A percentile compares a stretch with the other conserved stretches of the same genome.
Evolutionary conservation across 176 grass and related monocot genomes (phyloP).

Genomic region (Avena atlantica): DNA sequence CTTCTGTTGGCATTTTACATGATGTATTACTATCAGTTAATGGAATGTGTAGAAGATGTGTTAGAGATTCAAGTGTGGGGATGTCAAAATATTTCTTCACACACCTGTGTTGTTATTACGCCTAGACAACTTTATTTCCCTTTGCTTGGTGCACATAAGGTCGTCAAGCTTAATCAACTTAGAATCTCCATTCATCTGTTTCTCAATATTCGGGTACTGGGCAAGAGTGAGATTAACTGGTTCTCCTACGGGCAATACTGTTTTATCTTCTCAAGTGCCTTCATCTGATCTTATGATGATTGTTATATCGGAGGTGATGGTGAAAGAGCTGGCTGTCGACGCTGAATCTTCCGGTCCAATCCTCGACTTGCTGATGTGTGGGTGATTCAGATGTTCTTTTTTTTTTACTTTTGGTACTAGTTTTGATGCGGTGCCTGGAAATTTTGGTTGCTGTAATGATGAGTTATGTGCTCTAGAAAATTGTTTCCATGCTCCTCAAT

Average conservation of each 20-base stretch:
- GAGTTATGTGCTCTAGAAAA: no score
- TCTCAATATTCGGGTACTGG: background rate
- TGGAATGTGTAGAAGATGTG: background rate
- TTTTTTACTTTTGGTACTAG: no score
- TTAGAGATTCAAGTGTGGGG: no score
- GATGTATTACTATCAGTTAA: background rate
- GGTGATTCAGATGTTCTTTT: no score
- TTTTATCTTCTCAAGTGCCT: background rate
- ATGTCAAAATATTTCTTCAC: background rate
- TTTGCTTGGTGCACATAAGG: slow-evolving; percentile 3
- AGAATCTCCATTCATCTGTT: background rate
- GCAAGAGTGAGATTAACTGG: slow-evolving; percentile 1
- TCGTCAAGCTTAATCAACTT: background rate
- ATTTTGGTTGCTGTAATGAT: no score
- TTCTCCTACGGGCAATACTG: background rate
- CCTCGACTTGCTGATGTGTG: no score
- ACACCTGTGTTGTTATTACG: background rate
- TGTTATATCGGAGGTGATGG: background rate
- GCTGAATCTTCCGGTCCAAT: background rate
- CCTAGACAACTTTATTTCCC: background rate
- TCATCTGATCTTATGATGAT: background rate
- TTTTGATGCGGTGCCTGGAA: no score
- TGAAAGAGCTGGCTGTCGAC: background rate
- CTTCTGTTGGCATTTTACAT: background rate
- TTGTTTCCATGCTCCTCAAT: no score